phyloP scores from a whole-genome alignment of 768 basidiomycete genomes.

The Tylopilus cervinicoccineus region DNA sequence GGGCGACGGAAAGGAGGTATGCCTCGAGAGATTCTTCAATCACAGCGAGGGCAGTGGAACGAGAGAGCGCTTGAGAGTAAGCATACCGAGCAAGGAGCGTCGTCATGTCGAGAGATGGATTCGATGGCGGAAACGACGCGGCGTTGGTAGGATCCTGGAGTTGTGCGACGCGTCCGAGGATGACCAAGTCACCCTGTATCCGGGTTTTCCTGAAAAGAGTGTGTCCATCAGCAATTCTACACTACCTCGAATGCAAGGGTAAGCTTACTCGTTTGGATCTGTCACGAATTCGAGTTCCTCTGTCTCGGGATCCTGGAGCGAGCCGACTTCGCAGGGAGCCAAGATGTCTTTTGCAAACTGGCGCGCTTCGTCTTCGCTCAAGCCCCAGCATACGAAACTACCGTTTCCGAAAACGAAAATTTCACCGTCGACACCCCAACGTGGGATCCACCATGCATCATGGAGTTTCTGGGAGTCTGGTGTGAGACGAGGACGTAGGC shows the following conservation, averaged over 20 bases:
- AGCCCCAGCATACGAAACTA: constrained; percentile 87
- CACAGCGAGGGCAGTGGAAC: constrained; percentile 83
- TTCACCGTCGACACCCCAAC: constrained; percentile 72
- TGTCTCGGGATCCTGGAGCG: constrained; percentile 68
- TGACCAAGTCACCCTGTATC: constrained; percentile 88
- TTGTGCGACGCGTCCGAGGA: constrained; percentile 68
- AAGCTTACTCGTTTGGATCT: constrained; percentile 75
- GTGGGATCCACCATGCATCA: constrained; percentile 78
- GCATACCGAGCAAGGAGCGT: constrained; percentile 86
- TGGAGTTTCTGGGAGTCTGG: constrained; percentile 56
- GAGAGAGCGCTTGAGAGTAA: constrained; percentile 86
- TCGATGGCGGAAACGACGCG: constrained; percentile 41
- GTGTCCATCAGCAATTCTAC: constrained; percentile 1
- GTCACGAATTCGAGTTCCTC: constrained; percentile 92
- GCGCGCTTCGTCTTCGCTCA: constrained; percentile 70
- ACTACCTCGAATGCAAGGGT: neutral
- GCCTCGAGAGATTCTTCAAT: constrained; percentile 82
- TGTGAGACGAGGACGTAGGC: constrained; percentile 56
- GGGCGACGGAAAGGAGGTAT: constrained; percentile 79
- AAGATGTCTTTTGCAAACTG: constrained; percentile 65
- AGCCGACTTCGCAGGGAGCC: constrained; percentile 55
- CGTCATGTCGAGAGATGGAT: constrained; percentile 58
- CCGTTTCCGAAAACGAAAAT: constrained; percentile 88
- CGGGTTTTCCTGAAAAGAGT: constrained; percentile 63
- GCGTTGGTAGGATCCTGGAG: constrained; percentile 50